phyloP scores from a whole-genome alignment of 768 basidiomycete genomes.

The Amanita fuliginea region DNA sequence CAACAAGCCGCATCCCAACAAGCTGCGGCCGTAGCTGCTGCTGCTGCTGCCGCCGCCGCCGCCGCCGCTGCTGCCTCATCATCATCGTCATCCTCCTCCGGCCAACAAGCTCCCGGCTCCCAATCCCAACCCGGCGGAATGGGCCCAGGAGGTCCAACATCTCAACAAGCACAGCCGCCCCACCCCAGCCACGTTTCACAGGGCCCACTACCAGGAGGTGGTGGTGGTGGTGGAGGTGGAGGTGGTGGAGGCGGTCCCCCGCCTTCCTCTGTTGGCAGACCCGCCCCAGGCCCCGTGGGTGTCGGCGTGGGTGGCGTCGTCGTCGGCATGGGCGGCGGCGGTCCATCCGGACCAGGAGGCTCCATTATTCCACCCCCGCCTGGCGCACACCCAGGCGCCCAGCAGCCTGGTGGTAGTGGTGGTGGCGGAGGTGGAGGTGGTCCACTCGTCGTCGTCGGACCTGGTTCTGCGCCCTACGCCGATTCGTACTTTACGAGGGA shows the following conservation, averaged over 20 bases:
- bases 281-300: constrained; percentile 11
- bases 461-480: constrained; percentile 4
- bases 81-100: too few species aligned
- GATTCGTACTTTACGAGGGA: constrained; percentile 10
- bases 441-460: constrained; percentile 13
- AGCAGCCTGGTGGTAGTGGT: constrained; percentile 6
- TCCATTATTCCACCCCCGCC: constrained; percentile 6
- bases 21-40: constrained; percentile 7
- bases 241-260: background rate
- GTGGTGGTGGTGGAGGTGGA: too few species aligned
- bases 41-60: too few species aligned
- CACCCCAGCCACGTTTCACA: background rate
- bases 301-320: background rate
- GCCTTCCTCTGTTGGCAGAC: constrained; percentile 9
- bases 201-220: constrained; percentile 5
- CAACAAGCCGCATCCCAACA: constrained; percentile 13
- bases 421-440: too few species aligned
- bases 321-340: background rate
- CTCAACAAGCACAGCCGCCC: background rate
- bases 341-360: background rate
- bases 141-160: background rate
- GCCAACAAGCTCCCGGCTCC: background rate
- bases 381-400: constrained; percentile 11
- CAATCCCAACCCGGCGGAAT: background rate
- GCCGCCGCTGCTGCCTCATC: too few species aligned